phyloP scores from a whole-genome alignment of 352 stramenopile species.

The Sclerospora graminicola region DNA sequence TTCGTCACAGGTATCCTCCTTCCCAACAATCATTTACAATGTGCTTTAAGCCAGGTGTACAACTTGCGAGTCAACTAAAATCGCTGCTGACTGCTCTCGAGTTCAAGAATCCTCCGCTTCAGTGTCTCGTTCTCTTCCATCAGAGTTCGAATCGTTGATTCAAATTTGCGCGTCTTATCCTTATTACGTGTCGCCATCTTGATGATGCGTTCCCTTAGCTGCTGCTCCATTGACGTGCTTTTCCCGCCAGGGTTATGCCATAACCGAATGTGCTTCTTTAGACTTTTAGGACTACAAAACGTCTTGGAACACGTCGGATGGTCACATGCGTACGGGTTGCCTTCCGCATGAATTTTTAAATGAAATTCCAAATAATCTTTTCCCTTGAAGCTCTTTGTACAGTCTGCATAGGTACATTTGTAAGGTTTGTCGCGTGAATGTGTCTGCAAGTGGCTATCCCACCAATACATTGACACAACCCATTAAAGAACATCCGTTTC shows the following conservation, averaged over 20 bases:
- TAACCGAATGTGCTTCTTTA: slow-evolving; percentile 77
- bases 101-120: slow-evolving; percentile 53
- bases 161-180: slow-evolving; percentile 74
- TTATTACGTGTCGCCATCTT: slow-evolving; percentile 80
- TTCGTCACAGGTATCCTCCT: not conserved
- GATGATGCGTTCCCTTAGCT: slow-evolving; percentile 76
- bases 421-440: slow-evolving; percentile 82
- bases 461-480: slow-evolving; percentile 2
- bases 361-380: slow-evolving; percentile 83
- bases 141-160: slow-evolving; percentile 61
- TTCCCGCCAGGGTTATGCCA: slow-evolving; percentile 77
- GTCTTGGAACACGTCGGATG: slow-evolving; percentile 76
- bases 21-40: no score
- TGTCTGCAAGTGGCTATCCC: slow-evolving; percentile 60
- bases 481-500: slow-evolving; percentile 11
- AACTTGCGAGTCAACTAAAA: slow-evolving; percentile 1
- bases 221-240: slow-evolving; percentile 79
- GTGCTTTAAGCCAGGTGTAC: no score
- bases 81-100: slow-evolving; percentile 27
- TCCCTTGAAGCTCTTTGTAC: slow-evolving; percentile 82
- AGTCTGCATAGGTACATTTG: slow-evolving; percentile 79
- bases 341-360: slow-evolving; percentile 76
- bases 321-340: slow-evolving; percentile 71
- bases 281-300: slow-evolving; percentile 75
- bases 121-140: slow-evolving; percentile 72